These are phyloP conservation scores for Chrysoporthe deuterocubensis DNA, from an alignment of 2,329 filamentous ascomycete genomes.

Conservation along the genomic window DNA sequence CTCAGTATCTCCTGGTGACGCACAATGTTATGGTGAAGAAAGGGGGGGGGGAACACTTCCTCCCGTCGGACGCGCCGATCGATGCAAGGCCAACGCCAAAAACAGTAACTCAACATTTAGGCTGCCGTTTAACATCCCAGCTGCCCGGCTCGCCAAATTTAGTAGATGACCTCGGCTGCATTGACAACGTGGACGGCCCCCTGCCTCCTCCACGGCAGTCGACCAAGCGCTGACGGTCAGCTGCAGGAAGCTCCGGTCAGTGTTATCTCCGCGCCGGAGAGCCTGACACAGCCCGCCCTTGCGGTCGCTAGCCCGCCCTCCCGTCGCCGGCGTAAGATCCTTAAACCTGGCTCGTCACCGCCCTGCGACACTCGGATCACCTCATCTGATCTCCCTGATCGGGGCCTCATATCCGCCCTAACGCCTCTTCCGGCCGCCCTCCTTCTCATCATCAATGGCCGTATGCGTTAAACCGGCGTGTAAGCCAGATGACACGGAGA, in stretches of 20 bases:
- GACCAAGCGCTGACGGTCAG: neutral
- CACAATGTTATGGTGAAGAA: neutral
- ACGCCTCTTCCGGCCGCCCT: no score
- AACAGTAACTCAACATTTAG: neutral
- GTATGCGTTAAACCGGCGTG: no score
- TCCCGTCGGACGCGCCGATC: neutral
- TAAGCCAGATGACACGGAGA: no score
- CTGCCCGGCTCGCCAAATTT: neutral
- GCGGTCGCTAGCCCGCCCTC: neutral
- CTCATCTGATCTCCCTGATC: neutral
- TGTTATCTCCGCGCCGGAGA: no score
- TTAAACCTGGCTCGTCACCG: neutral
- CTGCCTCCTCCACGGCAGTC: neutral
- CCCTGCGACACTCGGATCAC: neutral
- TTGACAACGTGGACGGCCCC: neutral
- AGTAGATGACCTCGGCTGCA: neutral
- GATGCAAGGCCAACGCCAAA: neutral
- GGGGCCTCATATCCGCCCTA: neutral
- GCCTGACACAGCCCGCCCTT: neutral
- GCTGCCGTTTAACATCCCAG: neutral
- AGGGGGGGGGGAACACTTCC: no score
- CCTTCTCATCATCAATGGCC: neutral
- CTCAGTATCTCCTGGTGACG: neutral
- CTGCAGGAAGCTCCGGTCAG: neutral
- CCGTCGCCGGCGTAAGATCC: neutral